Percentiles rank a stretch among this genome's conserved stretches.
These are phyloP conservation scores for Melanopsichium pennsylvanicum DNA, from an alignment of 1,284 basidiomycete genomes.

Conservation along the genomic window DNA sequence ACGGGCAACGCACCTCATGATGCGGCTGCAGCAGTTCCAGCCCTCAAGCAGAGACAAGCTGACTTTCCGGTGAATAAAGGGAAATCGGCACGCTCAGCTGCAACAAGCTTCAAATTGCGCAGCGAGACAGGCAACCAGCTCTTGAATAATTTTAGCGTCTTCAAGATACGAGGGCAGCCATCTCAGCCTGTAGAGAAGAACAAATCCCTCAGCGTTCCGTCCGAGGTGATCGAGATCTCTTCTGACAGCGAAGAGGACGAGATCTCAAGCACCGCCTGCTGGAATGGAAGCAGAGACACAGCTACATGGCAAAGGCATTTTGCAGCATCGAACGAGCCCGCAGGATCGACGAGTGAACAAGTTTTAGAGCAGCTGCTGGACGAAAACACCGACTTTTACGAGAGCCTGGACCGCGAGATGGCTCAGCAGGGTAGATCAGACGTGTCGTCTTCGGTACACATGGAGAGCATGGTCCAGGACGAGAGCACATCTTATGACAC, in stretches of 20 bases:
- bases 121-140: background rate
- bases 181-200: too few species aligned
- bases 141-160: too few species aligned
- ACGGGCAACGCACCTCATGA: too few species aligned
- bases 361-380: constrained; percentile 8
- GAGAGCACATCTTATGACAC: constrained; percentile 22
- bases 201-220: background rate
- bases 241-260: constrained; percentile 22
- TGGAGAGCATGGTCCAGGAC: constrained; percentile 27
- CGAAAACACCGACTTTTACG: constrained; percentile 10
- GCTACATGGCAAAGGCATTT: background rate
- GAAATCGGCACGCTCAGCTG: too few species aligned
- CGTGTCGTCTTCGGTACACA: background rate
- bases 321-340: too few species aligned
- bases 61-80: too few species aligned
- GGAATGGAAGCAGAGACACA: background rate
- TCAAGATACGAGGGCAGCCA: too few species aligned
- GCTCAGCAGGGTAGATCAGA: background rate
- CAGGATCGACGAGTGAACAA: background rate
- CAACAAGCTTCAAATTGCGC: too few species aligned
- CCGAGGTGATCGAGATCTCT: constrained; percentile 32
- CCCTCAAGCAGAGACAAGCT: too few species aligned
- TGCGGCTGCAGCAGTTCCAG: background rate
- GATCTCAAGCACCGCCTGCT: background rate
- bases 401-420: constrained; percentile 16